phyloP scores from a whole-genome alignment of 495 filamentous ascomycete species.

The Cercophora sp. region DNA sequence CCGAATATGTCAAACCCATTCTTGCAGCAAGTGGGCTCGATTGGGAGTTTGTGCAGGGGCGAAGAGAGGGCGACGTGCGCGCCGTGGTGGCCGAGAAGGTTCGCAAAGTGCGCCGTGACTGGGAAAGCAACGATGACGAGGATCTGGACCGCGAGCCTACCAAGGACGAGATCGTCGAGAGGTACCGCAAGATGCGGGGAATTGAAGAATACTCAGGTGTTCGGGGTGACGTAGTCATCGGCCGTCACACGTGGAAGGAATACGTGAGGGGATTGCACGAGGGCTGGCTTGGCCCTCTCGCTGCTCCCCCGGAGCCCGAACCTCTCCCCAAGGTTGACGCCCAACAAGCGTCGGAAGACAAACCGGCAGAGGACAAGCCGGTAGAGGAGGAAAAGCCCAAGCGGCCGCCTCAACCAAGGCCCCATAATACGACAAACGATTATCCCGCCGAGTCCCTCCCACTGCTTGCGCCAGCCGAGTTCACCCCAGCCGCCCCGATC shows the following conservation, averaged over 20 bases:
- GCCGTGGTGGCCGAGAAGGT: slow-evolving; percentile 77
- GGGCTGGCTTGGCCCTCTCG: slow-evolving; percentile 87
- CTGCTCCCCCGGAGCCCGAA: slow-evolving; percentile 31
- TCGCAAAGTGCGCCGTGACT: slow-evolving; percentile 60
- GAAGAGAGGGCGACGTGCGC: slow-evolving; percentile 82
- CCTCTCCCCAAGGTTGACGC: slow-evolving; percentile 21
- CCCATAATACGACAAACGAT: slow-evolving; percentile 65
- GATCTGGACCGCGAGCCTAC: slow-evolving; percentile 38
- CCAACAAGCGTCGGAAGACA: slow-evolving; percentile 25
- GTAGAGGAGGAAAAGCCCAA: slow-evolving; percentile 41
- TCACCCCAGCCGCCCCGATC: slow-evolving; percentile 65
- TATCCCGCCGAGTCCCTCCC: slow-evolving; percentile 64
- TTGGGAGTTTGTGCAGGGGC: slow-evolving; percentile 90
- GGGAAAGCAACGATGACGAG: slow-evolving; percentile 48
- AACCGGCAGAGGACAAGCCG: slow-evolving; percentile 31
- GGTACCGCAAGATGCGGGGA: slow-evolving; percentile 54
- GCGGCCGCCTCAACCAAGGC: slow-evolving; percentile 47
- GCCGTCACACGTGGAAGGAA: slow-evolving; percentile 95
- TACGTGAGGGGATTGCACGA: slow-evolving; percentile 92
- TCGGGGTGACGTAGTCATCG: slow-evolving; percentile 81
- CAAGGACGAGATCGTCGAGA: slow-evolving; percentile 54
- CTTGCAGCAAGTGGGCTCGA: slow-evolving; percentile 86
- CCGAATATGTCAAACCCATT: slow-evolving; percentile 92
- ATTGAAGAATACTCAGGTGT: slow-evolving; percentile 68
- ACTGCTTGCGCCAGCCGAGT: slow-evolving; percentile 53